Evolutionary conservation across 768 basidiomycete genomes (phyloP).

Genomic region (Daedaleopsis nitida): DNA sequence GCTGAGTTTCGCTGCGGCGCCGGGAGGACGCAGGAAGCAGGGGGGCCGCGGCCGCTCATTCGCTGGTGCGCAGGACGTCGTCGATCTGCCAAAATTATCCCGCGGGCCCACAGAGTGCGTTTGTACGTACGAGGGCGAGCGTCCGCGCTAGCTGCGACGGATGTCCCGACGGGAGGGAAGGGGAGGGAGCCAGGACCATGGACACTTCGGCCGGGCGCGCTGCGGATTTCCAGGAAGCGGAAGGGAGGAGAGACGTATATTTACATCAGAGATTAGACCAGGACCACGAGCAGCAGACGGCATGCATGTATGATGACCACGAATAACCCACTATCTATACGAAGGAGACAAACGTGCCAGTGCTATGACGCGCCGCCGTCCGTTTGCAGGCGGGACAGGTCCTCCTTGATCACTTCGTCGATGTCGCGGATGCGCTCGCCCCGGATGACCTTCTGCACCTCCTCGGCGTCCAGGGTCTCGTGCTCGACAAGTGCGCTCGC

Average conservation of each 20-base stretch:
- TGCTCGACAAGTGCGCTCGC: slow-evolving; percentile 92
- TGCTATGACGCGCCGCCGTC: slow-evolving; percentile 19
- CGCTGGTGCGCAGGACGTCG: not conserved
- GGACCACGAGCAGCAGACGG: slow-evolving; percentile 10
- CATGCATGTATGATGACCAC: slow-evolving; percentile 7
- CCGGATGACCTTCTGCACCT: slow-evolving; percentile 83
- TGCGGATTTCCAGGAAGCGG: not conserved
- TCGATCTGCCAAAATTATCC: not conserved
- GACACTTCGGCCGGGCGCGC: not conserved
- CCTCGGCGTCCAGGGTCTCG: slow-evolving; percentile 86
- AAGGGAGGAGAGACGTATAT: slow-evolving; percentile 14
- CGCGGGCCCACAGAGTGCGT: not conserved
- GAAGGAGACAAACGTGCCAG: not conserved
- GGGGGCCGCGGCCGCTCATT: not conserved
- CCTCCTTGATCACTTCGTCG: slow-evolving; percentile 64
- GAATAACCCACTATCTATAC: slow-evolving; percentile 1
- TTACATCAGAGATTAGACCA: slow-evolving; percentile 20
- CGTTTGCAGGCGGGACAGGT: slow-evolving; percentile 34
- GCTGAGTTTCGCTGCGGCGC: slow-evolving; percentile 11
- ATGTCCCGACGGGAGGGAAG: not conserved
- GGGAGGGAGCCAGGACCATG: too few species aligned
- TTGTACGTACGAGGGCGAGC: too few species aligned
- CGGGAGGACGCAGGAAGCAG: not conserved
- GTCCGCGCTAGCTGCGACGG: not conserved
- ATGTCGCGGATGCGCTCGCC: slow-evolving; percentile 79